These are phyloP conservation scores for Melanogaster broomeanus DNA, from an alignment of 768 basidiomycete species.

Conservation along the genomic window DNA sequence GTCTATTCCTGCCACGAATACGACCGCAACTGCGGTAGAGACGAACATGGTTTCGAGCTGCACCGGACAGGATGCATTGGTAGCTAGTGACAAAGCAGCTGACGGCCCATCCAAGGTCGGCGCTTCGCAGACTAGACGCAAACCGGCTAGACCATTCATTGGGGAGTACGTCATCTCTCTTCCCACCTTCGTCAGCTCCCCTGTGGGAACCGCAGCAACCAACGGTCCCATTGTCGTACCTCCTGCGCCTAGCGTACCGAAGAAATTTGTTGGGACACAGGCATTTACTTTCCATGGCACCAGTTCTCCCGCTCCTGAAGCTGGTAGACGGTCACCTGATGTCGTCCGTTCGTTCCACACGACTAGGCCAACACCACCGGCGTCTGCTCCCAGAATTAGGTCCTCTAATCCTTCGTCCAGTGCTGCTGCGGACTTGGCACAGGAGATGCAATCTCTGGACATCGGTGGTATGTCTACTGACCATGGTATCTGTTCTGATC, in stretches of 20 bases:
- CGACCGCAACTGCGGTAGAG: not conserved
- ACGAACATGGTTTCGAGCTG: not conserved
- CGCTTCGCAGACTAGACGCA: not conserved
- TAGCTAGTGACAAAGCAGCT: not conserved
- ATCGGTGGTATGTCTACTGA: conserved; percentile 28
- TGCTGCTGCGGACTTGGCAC: conserved; percentile 19
- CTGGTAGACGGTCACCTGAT: not conserved
- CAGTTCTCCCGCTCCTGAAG: conserved; percentile 8
- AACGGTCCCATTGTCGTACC: not conserved
- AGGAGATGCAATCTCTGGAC: conserved; percentile 22
- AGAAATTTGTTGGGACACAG: conserved; percentile 2
- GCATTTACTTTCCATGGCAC: conserved; percentile 12
- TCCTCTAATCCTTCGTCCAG: conserved; percentile 11
- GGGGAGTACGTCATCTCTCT: conserved; percentile 19
- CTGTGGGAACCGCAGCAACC: not conserved
- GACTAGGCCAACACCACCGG: conserved; percentile 3
- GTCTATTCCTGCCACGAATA: conserved; percentile 1
- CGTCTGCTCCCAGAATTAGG: not conserved
- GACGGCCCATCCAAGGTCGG: not conserved
- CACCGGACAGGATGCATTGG: not conserved
- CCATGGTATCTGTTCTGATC: not conserved
- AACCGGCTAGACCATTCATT: conserved; percentile 10
- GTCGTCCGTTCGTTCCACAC: not conserved
- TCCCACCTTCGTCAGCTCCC: conserved; percentile 2
- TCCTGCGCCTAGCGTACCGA: not conserved